Base-by-base conservation (phyloP, 345 rosid genomes). In the Eucalyptus pauciflora region DNA sequence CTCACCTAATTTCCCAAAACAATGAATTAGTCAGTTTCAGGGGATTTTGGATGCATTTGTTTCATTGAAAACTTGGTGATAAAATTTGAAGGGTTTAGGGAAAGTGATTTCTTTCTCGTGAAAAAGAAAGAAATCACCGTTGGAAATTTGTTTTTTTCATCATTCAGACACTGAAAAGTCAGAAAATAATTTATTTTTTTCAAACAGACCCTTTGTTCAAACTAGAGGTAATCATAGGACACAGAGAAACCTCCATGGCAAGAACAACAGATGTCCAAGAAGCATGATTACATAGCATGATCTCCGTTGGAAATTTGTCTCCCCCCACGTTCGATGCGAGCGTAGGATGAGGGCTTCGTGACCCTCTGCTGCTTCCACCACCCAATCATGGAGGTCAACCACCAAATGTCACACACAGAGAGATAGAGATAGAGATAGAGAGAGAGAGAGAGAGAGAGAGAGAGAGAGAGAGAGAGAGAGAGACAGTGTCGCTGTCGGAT, bases 11-110 rank as follows among this genome's bases (percentile, higher is more conserved):
- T 37, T 76, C 48, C 8, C 27, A 10, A 76, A 76, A 76, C 14
- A 11, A 41, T 11, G 15, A 20, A 41, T 41, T 2, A 7, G 5
- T 20, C 3, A 20, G 58, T 5, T 8, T 52, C 2, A 11, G 5
- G 29, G 8, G 16, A 20, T 6, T 11, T 11, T 6, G 1, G 8
- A 13, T 20, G 7, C 5, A 7, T 3, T 76, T 76, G 5, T 20
- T 41, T 76, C 1, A 41, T 2, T 11, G 16, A 20, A 41, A 76
- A 20, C 1, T 76, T 76, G 0, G 0, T 11, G 27, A 20, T 22
- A 76, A 76, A 76, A 2, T 56, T 52, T 0, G 1, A 52, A 52
- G 1, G 7, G 2, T 10, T 17, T 9, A 9, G 8, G 4, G 0
- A 71, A 71, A 3, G 27, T 71, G 81, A 18, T 33, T 71, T 71